Percentiles rank a stretch among this genome's conserved stretches.
Evolutionary conservation across 345 rosid genomes (phyloP).

Genomic region (Brassica napus): Da-Ae NC_063445.1:55379001-55379500

Average conservation of each 20-base stretch:
- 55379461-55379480: no score
- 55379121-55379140: not conserved
- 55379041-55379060: not conserved
- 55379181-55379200: not conserved
- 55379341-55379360: not conserved
- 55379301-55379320: not conserved
- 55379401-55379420: not conserved
- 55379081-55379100: conserved; percentile 1
- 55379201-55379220: not conserved
- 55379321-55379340: not conserved
- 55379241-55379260: not conserved
- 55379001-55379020: not conserved
- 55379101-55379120: not conserved
- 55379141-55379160: not conserved
- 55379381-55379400: not conserved
- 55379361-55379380: not conserved
- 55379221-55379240: not conserved
- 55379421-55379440: not conserved
- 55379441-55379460: not conserved
- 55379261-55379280: not conserved
- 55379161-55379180: not conserved
- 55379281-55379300: not conserved
- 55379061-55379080: not conserved
- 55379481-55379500: no score
- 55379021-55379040: conserved; percentile 10